Conservation (phyloP, 2,329 filamentous ascomycete genomes). For the Colletotrichum gloeosporioides region DNA sequence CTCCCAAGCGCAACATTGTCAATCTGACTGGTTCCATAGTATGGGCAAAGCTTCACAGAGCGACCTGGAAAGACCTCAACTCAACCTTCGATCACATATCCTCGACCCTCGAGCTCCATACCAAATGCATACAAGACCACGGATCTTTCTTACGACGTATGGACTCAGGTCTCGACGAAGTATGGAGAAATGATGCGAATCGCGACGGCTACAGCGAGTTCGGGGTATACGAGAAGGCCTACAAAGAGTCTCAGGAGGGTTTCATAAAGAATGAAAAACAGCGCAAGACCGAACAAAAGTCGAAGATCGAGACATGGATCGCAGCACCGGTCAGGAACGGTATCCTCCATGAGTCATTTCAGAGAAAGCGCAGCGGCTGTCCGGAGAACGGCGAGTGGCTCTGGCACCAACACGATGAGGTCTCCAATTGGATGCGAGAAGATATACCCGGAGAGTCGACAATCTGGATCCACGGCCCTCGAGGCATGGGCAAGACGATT, state of each 20-base stretch:
- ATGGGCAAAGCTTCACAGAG: constrained; percentile 8
- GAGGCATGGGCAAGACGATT: constrained; percentile 45
- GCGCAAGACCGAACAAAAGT: neutral
- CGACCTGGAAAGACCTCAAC: constrained; percentile 10
- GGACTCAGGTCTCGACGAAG: neutral
- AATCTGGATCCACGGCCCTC: constrained; percentile 36
- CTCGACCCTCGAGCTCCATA: neutral
- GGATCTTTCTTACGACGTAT: neutral
- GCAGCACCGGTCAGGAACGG: neutral
- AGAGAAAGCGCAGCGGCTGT: neutral
- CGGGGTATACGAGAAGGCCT: neutral
- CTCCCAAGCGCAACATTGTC: neutral
- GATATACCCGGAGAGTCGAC: constrained; percentile 26
- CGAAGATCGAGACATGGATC: neutral
- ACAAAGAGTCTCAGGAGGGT: neutral
- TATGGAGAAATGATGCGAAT: too few species aligned
- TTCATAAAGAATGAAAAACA: neutral
- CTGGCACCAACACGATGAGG: neutral
- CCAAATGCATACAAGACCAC: neutral
- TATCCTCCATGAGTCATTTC: neutral
- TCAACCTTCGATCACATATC: neutral
- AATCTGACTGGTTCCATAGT: too few species aligned
- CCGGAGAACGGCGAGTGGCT: constrained; percentile 14
- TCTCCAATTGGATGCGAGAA: constrained; percentile 18
- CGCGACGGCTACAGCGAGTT: neutral